A percentile compares a stretch with the other conserved stretches of the same genome.
Evolutionary conservation across 441 rosid species (phyloP).

Genomic region (Populus hybrid): DNA sequence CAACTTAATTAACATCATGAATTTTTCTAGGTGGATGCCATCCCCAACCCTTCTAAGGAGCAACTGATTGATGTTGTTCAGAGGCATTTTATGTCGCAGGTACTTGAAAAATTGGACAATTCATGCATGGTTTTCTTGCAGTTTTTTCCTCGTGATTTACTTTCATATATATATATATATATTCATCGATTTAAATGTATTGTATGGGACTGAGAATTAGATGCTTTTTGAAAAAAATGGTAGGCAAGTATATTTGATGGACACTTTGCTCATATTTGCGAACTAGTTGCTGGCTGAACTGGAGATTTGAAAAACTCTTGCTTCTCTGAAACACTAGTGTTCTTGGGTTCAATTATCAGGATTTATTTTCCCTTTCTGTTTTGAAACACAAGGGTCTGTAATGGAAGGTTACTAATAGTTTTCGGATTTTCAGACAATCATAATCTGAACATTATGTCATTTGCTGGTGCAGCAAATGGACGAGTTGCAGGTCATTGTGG

Average conservation of each 20-base stretch:
- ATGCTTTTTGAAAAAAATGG: background rate
- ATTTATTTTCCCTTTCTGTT: background rate
- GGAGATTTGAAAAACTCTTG: background rate
- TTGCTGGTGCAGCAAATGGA: conserved; percentile 70
- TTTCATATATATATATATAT: background rate
- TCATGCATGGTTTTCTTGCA: background rate
- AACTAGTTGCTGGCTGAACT: background rate
- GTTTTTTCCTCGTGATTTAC: background rate
- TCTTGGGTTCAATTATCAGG: background rate
- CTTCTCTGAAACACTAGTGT: background rate
- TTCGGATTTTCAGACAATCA: background rate
- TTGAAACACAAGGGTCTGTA: background rate
- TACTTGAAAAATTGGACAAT: conserved; percentile 15
- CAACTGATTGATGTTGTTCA: conserved; percentile 78
- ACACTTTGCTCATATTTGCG: background rate
- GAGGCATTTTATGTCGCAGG: conserved; percentile 97
- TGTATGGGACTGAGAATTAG: background rate
- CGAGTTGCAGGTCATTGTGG: conserved; percentile 93
- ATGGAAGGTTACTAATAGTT: background rate
- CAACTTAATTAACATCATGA: background rate
- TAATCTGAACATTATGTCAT: background rate
- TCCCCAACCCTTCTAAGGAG: conserved; percentile 85
- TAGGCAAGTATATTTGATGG: background rate
- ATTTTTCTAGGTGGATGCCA: conserved; percentile 58
- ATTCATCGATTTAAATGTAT: background rate